phyloP scores from a whole-genome alignment of 176 grass and related monocot species.

The Juncus inflexus region DNA sequence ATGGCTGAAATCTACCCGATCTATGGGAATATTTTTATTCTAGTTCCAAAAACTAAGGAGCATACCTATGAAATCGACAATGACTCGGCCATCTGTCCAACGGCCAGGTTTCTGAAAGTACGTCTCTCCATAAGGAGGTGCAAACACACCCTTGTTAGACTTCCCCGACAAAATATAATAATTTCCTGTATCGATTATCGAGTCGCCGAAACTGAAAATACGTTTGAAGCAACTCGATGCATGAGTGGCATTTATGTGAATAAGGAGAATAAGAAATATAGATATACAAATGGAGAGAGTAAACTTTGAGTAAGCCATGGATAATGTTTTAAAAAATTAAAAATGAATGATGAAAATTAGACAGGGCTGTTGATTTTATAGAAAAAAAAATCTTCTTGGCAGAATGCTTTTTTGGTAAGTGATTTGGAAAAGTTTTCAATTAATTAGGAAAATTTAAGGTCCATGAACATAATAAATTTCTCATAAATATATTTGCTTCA shows the following conservation, averaged over 20 bases:
- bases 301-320: slow-evolving; percentile 7
- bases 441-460: too few species aligned
- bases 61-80: slow-evolving; percentile 65
- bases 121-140: slow-evolving; percentile 54
- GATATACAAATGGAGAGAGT: neutral
- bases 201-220: slow-evolving; percentile 71
- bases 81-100: slow-evolving; percentile 42
- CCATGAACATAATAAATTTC: neutral
- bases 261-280: neutral
- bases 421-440: too few species aligned
- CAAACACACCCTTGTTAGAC: neutral
- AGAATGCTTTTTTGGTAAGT: too few species aligned
- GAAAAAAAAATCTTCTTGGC: too few species aligned
- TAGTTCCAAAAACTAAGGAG: neutral
- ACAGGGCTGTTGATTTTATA: neutral
- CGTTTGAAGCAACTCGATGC: slow-evolving; percentile 36
- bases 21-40: too few species aligned
- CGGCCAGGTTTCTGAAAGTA: slow-evolving; percentile 43
- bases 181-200: slow-evolving; percentile 64
- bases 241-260: slow-evolving; percentile 6
- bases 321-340: neutral
- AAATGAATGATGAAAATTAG: neutral
- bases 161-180: slow-evolving; percentile 4
- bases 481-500: neutral
- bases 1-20: too few species aligned